phyloP scores from a whole-genome alignment of 768 basidiomycete genomes.

The Leccinum arenicola region DNA sequence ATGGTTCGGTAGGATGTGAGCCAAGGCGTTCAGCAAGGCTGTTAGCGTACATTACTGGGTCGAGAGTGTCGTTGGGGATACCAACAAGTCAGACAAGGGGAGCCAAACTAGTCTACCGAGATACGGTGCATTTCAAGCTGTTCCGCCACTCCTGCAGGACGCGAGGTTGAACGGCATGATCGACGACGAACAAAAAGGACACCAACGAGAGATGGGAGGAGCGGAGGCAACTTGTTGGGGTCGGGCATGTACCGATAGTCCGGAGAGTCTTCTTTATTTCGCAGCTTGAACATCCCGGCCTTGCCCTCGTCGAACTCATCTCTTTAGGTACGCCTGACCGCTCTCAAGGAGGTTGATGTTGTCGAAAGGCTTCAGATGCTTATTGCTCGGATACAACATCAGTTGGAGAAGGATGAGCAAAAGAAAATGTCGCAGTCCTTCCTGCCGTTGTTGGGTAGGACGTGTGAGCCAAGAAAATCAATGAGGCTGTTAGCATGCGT shows the following conservation, averaged over 20 bases:
- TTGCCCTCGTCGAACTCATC: slow-evolving; percentile 86
- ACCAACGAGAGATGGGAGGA: slow-evolving; percentile 53
- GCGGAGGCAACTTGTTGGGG: slow-evolving; percentile 73
- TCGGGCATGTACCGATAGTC: slow-evolving; percentile 99
- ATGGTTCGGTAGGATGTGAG: too few relatives aligned
- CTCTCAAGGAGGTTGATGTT: slow-evolving; percentile 60
- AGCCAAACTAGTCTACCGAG: too few relatives aligned
- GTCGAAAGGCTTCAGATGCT: slow-evolving; percentile 84
- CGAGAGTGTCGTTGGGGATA: too few relatives aligned
- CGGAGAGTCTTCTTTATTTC: slow-evolving; percentile 90
- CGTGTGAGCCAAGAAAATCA: too few relatives aligned
- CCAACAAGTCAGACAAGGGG: too few relatives aligned
- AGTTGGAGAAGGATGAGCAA: neutral
- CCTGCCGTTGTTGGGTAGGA: too few relatives aligned
- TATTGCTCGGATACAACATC: slow-evolving; percentile 37
- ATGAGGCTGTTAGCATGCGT: too few relatives aligned
- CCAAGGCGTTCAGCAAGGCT: too few relatives aligned
- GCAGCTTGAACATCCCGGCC: slow-evolving; percentile 75
- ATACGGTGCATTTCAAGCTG: too few relatives aligned
- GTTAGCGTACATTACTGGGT: too few relatives aligned
- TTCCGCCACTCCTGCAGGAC: slow-evolving; percentile 42
- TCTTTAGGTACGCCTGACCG: slow-evolving; percentile 63
- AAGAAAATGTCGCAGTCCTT: neutral
- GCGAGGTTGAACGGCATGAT: neutral
- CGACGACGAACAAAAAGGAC: neutral